Percentiles rank a stretch among this genome's conserved stretches.
These are phyloP conservation scores for Yamadazyma spencermartinsiae DNA, from an alignment of 1,139 yeast species.

Conservation along the genomic window DNA sequence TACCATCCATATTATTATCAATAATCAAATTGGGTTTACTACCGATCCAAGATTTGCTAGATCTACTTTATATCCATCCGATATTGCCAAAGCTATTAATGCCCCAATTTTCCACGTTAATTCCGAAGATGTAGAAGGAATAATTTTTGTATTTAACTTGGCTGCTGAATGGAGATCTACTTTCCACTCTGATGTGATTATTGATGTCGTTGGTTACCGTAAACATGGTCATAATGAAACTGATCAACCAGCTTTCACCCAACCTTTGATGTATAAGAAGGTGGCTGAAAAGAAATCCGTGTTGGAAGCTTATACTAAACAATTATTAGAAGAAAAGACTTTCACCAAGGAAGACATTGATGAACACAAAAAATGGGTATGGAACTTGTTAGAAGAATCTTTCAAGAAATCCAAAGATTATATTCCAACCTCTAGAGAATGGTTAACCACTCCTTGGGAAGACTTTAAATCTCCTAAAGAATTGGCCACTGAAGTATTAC, in stretches of 20 bases:
- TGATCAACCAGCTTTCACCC: conserved; percentile 98
- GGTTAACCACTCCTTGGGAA: conserved; percentile 99
- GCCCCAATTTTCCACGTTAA: conserved; percentile 99
- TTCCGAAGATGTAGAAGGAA: conserved; percentile 96
- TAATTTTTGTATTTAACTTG: conserved; percentile 85
- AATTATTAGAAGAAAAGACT: conserved; percentile 81
- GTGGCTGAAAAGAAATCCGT: conserved; percentile 89
- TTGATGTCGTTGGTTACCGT: conserved; percentile 98
- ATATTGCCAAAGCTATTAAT: conserved; percentile 92
- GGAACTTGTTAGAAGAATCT: conserved; percentile 91
- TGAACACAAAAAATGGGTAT: conserved; percentile 97
- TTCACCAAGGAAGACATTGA: conserved; percentile 88
- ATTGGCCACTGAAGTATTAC: conserved; percentile 91
- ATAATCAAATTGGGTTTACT: conserved; percentile 98
- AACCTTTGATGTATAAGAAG: conserved; percentile 93
- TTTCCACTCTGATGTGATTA: conserved; percentile 93
- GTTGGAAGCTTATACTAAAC: conserved; percentile 77
- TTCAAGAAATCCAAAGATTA: conserved; percentile 86
- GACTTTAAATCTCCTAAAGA: conserved; percentile 98
- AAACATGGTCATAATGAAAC: conserved; percentile 99
- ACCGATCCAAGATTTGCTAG: conserved; percentile 98
- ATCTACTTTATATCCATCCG: conserved; percentile 97
- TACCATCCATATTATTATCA: conserved; percentile 91
- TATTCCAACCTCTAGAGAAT: conserved; percentile 89
- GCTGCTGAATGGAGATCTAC: conserved; percentile 99